These are phyloP conservation scores for Volvariella volvacea DNA, from an alignment of 1,284 basidiomycete genomes.

Conservation along the genomic window DNA sequence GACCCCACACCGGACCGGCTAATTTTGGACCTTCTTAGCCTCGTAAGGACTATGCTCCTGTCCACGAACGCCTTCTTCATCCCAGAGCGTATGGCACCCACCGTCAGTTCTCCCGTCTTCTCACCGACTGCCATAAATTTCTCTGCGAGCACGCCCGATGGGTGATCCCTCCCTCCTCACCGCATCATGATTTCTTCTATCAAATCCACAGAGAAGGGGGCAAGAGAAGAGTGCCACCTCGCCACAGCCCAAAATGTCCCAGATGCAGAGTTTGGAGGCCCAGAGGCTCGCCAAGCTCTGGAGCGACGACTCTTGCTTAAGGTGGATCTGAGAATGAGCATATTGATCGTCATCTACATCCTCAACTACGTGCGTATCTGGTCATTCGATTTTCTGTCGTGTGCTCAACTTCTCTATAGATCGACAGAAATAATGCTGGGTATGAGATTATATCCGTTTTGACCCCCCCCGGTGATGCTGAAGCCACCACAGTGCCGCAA, in stretches of 20 bases:
- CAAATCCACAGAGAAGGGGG: slow-evolving; percentile 5
- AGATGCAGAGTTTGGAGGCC: slow-evolving; percentile 37
- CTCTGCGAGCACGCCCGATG: not conserved
- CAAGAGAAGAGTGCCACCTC: not conserved
- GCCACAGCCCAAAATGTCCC: slow-evolving; percentile 14
- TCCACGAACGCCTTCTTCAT: too few species aligned
- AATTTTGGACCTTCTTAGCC: too few species aligned
- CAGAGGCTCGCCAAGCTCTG: slow-evolving; percentile 31
- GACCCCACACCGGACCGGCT: too few species aligned
- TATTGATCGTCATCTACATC: slow-evolving; percentile 48
- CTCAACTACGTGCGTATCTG: slow-evolving; percentile 38
- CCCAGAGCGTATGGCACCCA: too few species aligned
- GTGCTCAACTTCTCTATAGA: slow-evolving; percentile 26
- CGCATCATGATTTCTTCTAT: slow-evolving; percentile 12
- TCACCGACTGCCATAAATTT: slow-evolving; percentile 2
- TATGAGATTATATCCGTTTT: slow-evolving; percentile 26
- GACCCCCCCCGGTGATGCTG: not conserved
- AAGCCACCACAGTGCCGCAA: slow-evolving; percentile 24
- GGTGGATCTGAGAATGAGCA: slow-evolving; percentile 41
- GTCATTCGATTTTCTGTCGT: too few species aligned
- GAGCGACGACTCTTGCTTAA: slow-evolving; percentile 43
- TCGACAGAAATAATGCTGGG: slow-evolving; percentile 66
- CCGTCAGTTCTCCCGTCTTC: slow-evolving; percentile 9
- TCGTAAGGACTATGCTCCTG: too few species aligned
- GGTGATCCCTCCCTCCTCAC: not conserved